Percentiles rank a stretch among this genome's conserved stretches.
phyloP scores from a whole-genome alignment of 2,329 filamentous ascomycete genomes.

The Xylariomycetidae sp. region DNA sequence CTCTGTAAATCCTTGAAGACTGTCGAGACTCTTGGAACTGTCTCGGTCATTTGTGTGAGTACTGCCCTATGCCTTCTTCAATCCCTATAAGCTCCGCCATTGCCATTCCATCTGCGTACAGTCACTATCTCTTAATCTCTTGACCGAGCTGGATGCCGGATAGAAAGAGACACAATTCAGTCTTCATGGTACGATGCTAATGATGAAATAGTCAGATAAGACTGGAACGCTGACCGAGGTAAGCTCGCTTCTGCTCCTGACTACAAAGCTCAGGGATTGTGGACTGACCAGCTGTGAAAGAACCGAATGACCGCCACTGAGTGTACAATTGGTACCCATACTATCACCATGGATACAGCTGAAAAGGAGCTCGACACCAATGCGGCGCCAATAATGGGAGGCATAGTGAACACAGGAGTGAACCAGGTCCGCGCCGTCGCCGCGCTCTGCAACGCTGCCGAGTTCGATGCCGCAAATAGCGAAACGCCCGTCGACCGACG shows the following conservation, averaged over 20 bases:
- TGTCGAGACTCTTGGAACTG: conserved; percentile 69
- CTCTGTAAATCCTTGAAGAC: conserved; percentile 78
- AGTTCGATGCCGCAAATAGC: conserved; percentile 64
- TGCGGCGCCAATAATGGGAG: conserved; percentile 18
- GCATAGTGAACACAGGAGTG: conserved; percentile 38
- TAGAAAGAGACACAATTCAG: too few species aligned
- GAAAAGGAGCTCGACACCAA: conserved; percentile 33
- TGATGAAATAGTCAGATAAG: conserved; percentile 74
- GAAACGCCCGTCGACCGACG: conserved; percentile 55
- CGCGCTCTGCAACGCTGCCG: conserved; percentile 69
- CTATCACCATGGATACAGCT: conserved; percentile 47
- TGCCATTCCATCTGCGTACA: too few species aligned
- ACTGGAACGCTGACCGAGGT: conserved; percentile 64
- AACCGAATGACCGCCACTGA: conserved; percentile 72
- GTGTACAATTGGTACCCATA: conserved; percentile 51
- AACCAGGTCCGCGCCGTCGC: conserved; percentile 57
- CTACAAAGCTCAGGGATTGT: conserved; percentile 3
- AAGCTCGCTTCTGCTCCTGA: conserved; percentile 10
- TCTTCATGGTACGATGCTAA: too few species aligned
- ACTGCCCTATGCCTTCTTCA: too few species aligned
- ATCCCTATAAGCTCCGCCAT: too few species aligned
- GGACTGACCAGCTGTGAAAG: conserved; percentile 24
- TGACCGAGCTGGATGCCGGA: too few species aligned
- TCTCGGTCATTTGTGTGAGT: conserved; percentile 71
- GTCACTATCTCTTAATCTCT: too few species aligned